A percentile compares a stretch with the other conserved stretches of the same genome.
Conservation (phyloP, 164 flowering plant genomes). For the Liriodendron chinense region DNA sequence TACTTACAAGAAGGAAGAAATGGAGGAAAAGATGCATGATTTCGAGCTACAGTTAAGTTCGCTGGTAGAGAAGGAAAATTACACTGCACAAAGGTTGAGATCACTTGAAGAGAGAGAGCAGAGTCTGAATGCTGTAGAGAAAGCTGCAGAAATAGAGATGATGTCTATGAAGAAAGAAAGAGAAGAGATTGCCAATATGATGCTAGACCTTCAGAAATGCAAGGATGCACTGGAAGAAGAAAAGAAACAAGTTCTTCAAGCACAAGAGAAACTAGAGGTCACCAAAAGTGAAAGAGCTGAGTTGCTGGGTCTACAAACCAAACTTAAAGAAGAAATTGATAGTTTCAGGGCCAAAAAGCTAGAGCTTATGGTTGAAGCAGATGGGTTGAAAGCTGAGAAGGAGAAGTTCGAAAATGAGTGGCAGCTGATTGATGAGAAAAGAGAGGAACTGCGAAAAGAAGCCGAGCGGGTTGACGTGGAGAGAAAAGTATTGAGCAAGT, state of each 20-base stretch:
- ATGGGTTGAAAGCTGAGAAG: conserved; percentile 69
- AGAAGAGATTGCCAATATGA: conserved; percentile 42
- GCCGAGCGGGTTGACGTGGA: conserved; percentile 61
- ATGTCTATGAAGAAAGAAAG: conserved; percentile 47
- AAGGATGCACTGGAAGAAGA: conserved; percentile 44
- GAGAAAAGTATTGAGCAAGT: conserved; percentile 42
- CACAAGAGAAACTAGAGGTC: conserved; percentile 52
- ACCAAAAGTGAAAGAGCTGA: conserved; percentile 66
- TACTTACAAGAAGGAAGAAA: conserved; percentile 52
- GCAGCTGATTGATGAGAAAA: conserved; percentile 89
- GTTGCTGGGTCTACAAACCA: conserved; percentile 55
- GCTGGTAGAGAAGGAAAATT: conserved; percentile 56
- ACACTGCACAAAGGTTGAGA: conserved; percentile 38
- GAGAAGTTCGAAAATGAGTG: conserved; percentile 88
- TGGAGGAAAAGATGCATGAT: conserved; percentile 62
- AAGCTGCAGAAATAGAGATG: conserved; percentile 45
- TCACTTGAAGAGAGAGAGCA: conserved; percentile 58
- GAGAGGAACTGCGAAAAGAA: conserved; percentile 61
- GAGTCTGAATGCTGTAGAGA: conserved; percentile 37
- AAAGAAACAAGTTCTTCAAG: conserved; percentile 48
- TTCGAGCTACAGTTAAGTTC: conserved; percentile 45
- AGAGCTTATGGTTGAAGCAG: conserved; percentile 66
- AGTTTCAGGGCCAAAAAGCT: conserved; percentile 60
- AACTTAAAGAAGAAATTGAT: conserved; percentile 90
- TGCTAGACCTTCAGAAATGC: conserved; percentile 45